Base-by-base conservation (phyloP, 2,329 filamentous ascomycete species). In the Aphanoascus verrucosus region DNA sequence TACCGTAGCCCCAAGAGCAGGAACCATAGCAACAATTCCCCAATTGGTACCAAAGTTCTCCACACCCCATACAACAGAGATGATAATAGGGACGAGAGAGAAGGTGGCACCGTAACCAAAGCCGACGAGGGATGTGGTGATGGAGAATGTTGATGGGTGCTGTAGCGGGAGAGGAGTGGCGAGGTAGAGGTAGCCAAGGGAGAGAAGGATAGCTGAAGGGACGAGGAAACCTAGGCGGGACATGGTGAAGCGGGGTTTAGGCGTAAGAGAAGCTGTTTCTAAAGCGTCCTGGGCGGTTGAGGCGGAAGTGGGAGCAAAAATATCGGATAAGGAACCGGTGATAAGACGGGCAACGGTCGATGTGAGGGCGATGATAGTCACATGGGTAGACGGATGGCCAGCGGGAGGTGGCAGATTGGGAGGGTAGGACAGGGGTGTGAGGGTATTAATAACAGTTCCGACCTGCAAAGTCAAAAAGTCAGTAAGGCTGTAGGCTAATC, bases 31-130 rank as follows among this genome's bases (percentile, higher is more conserved):
- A 6, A 97, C 83, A 57, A 97, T 90, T 8, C 93, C 93, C 83
- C 91, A 98, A 63, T 98, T 97, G 0, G 93, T 98, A 55, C 88
- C 93, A 66, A 98, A 97, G 67, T 97, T 98, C 73, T 97, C 90
- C 0, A 95, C 89, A 23, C 93, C 93, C 93, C 93, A 98, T 44
- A 98, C 91, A 8, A 96, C 89, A n/a, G 84, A 88, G 61, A 96
- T 85, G 54, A 97, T 87, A 59, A 97, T 90, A 1, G 93, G 93
- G 0, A 86, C 86, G 5, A 97, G 78, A 46, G 82, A 86, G 73
- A 97, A 98, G 19, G 90, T 81, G 32, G 90, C 90, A 43, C 93
- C 93, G 65, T 98, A 97, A 43, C 93, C 93, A 1, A 89, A 84
- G 5, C 93, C 93, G 5, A 98, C 82, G 1, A 90, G 77, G 0